Evolutionary conservation across 192 early-diverging fungal species (phyloP).

Genomic region (Umbelopsis vinacea): DNA sequence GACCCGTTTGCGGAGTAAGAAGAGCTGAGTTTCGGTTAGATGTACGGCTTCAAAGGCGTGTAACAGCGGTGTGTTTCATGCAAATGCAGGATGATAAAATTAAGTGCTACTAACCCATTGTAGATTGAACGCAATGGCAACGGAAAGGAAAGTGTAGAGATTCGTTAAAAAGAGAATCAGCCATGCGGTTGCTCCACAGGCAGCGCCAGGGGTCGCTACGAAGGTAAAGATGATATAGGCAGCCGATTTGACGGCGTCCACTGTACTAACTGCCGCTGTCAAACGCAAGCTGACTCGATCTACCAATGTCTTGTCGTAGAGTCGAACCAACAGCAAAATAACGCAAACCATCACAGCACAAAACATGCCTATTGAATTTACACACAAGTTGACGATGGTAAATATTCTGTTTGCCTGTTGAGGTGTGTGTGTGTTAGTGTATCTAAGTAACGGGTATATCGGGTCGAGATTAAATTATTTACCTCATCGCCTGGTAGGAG

Average conservation of each 20-base stretch:
- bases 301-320: slow-evolving; percentile 8
- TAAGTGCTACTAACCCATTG: slow-evolving; percentile 21
- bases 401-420: slow-evolving; percentile 18
- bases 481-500: slow-evolving; percentile 5
- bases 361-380: slow-evolving; percentile 6
- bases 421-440: not conserved
- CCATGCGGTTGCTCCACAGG: slow-evolving; percentile 22
- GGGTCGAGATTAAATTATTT: no score
- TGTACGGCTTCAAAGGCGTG: not conserved
- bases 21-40: slow-evolving; percentile 9
- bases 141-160: slow-evolving; percentile 23
- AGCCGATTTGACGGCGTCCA: slow-evolving; percentile 18
- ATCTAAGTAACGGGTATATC: not conserved
- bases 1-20: slow-evolving; percentile 10
- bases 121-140: slow-evolving; percentile 27
- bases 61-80: no score
- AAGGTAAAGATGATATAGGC: slow-evolving; percentile 28
- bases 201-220: slow-evolving; percentile 21
- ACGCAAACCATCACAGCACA: slow-evolving; percentile 4
- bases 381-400: not conserved
- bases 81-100: no score
- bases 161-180: slow-evolving; percentile 26
- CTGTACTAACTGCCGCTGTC: slow-evolving; percentile 18
- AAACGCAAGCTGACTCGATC: slow-evolving; percentile 25
- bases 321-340: not conserved